phyloP scores from a whole-genome alignment of 371 early-diverging fungal species.

The Capillidium rhysosporum region DNA sequence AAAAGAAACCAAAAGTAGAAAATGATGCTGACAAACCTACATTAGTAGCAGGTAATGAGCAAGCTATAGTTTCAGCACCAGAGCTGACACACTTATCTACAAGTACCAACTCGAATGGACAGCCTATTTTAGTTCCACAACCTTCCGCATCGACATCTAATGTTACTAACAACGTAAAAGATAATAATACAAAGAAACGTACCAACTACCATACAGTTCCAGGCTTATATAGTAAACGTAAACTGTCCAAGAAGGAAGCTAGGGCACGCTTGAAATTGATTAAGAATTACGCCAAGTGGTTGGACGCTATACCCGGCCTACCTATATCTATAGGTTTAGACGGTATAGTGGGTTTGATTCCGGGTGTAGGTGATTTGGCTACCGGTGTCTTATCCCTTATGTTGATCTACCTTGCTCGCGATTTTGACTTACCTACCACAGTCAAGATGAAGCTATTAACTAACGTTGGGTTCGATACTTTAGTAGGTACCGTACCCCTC shows the following conservation, averaged over 20 bases:
- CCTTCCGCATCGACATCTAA: no score
- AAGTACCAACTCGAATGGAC: no score
- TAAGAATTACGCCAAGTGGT: background rate
- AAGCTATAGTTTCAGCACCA: no score
- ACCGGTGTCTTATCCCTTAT: background rate
- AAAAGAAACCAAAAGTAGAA: no score
- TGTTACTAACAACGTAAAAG: no score
- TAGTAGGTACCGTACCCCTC: conserved; percentile 7
- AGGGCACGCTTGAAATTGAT: background rate
- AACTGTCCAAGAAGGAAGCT: background rate
- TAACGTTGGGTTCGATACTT: background rate
- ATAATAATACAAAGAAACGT: no score
- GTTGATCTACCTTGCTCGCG: background rate
- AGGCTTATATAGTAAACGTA: background rate
- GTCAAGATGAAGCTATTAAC: background rate
- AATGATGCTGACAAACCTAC: no score
- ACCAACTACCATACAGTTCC: background rate
- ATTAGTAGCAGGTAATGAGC: no score
- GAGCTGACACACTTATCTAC: no score
- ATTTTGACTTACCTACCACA: background rate
- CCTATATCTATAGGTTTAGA: conserved; percentile 9
- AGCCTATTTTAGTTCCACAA: no score
- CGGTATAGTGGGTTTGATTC: conserved; percentile 9
- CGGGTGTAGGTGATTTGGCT: conserved; percentile 7
- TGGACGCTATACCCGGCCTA: conserved; percentile 9